phyloP scores from a whole-genome alignment of 306 rosid species.

The Casuarina glauca region DNA sequence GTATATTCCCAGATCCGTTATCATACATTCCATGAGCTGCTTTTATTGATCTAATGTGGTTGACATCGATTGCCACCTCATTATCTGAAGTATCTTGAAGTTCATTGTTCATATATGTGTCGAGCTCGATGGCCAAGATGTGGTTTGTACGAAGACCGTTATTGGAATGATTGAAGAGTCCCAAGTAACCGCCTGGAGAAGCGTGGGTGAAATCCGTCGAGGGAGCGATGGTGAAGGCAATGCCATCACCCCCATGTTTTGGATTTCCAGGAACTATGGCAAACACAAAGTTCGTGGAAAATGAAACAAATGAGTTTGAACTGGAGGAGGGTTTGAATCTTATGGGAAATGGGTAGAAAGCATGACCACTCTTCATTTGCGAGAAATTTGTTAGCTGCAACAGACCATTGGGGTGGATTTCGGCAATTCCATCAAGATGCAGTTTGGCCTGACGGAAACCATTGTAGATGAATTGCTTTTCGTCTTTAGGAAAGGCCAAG shows the following conservation, averaged over 20 bases:
- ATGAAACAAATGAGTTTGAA: too few species aligned
- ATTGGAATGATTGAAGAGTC: neutral
- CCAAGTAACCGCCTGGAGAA: neutral
- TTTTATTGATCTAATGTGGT: constrained; percentile 18
- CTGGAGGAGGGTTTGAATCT: too few species aligned
- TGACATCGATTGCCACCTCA: constrained; percentile 40
- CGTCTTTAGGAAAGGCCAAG: too few species aligned
- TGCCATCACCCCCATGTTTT: constrained; percentile 27
- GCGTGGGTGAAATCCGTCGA: constrained; percentile 16
- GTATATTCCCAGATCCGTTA: neutral
- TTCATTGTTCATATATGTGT: neutral
- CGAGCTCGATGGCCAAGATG: constrained; percentile 38
- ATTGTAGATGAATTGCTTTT: too few species aligned
- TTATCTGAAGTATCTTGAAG: neutral
- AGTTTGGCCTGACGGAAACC: too few species aligned
- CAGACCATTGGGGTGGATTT: neutral
- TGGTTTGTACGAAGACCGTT: constrained; percentile 14
- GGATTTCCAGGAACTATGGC: neutral
- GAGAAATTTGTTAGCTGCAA: neutral
- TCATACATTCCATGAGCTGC: constrained; percentile 15
- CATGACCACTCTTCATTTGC: neutral
- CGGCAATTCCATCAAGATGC: too few species aligned
- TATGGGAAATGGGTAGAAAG: neutral
- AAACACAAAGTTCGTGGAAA: too few species aligned
- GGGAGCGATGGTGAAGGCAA: constrained; percentile 35